phyloP scores from a whole-genome alignment of 1,284 basidiomycete species.

The Golubevia pallescens region DNA sequence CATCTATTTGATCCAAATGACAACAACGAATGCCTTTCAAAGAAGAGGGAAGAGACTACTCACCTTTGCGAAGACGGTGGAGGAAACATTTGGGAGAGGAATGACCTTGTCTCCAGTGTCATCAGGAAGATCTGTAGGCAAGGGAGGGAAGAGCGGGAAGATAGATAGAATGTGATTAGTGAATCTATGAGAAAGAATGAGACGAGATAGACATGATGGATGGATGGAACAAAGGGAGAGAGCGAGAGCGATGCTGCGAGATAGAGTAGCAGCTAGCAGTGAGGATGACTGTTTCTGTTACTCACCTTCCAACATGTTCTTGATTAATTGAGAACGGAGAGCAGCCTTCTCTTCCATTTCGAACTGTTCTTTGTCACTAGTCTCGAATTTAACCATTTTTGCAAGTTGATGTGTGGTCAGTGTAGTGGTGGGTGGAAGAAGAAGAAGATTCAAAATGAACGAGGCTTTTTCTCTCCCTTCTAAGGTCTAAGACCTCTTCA shows the following conservation, averaged over 20 bases:
- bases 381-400: not conserved
- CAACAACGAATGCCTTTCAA: not conserved
- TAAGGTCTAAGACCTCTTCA: too few relatives aligned
- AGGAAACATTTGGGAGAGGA: constrained; percentile 57
- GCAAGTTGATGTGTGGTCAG: too few relatives aligned
- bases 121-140: constrained; percentile 37
- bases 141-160: too few relatives aligned
- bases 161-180: too few relatives aligned
- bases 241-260: not conserved
- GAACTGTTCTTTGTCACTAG: not conserved
- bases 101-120: constrained; percentile 53
- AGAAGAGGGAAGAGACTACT: constrained; percentile 2
- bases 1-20: not conserved
- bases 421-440: too few relatives aligned
- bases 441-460: too few relatives aligned
- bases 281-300: not conserved
- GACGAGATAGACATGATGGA: too few relatives aligned
- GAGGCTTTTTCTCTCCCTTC: too few relatives aligned
- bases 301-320: constrained; percentile 5
- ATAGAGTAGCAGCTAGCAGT: not conserved
- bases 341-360: not conserved
- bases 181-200: too few relatives aligned
- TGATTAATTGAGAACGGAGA: not conserved
- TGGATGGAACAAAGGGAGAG: too few relatives aligned
- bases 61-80: constrained; percentile 61